These are phyloP conservation scores for Vicia sativa DNA, from an alignment of 306 rosid genomes.

Conservation along the genomic window DNA sequence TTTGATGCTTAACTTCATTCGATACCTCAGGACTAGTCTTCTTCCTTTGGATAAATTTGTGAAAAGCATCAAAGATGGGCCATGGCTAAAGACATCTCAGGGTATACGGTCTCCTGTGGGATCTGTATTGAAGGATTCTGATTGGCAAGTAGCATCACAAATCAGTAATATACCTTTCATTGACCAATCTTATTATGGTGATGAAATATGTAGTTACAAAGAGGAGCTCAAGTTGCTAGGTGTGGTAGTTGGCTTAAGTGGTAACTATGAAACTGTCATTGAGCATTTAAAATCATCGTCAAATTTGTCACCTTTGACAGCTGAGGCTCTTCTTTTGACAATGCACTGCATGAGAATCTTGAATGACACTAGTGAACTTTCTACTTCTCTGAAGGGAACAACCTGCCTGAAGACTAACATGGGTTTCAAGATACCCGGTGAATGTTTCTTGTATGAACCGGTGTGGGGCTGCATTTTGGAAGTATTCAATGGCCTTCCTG, in stretches of 20 bases:
- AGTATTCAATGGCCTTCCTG: conserved; percentile 52
- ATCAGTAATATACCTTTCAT: conserved; percentile 71
- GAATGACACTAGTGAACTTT: no score
- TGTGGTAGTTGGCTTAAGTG: conserved; percentile 44
- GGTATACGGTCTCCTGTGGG: conserved; percentile 64
- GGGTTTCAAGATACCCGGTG: conserved; percentile 56
- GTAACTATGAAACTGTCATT: no score
- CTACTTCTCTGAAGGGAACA: conserved; percentile 29
- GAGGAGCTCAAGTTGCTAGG: conserved; percentile 66
- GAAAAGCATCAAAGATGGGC: conserved; percentile 39
- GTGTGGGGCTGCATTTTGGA: conserved; percentile 69
- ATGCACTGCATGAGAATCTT: no score
- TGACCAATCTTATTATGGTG: conserved; percentile 51
- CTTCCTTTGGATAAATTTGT: conserved; percentile 47
- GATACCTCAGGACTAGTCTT: conserved; percentile 40
- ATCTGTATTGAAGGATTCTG: conserved; percentile 54
- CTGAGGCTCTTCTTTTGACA: no score
- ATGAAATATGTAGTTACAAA: conserved; percentile 44
- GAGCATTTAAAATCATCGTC: conserved; percentile 23
- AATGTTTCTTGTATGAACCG: conserved; percentile 52
- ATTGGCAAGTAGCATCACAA: conserved; percentile 59
- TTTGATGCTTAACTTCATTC: conserved; percentile 60
- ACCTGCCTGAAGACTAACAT: conserved; percentile 61
- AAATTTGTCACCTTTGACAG: no score
- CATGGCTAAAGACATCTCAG: conserved; percentile 58